Evolutionary conservation across 2,329 filamentous ascomycete species (phyloP), one percentile per base, ranked within the genome.

Genomic region (Epichloe elymi): DNA sequence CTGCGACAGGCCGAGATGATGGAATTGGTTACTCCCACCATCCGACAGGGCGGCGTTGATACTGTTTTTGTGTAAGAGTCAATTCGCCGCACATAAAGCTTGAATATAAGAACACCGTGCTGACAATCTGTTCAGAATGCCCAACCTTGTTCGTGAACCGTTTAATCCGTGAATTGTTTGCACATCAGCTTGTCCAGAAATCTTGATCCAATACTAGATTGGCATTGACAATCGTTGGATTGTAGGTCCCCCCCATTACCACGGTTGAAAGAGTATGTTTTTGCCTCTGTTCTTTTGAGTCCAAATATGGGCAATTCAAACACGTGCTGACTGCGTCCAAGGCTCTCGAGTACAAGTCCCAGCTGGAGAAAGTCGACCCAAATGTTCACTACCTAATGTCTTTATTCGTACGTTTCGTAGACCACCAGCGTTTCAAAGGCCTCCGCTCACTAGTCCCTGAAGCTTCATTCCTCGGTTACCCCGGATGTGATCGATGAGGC

Each of bases 311-410:
- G 50, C 52, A 20, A 53, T 57, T 11, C 51, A 51, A 1, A 37
- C 39, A 38, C 53, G 4, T 7, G 4, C 6, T 39, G 5, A 42
- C 14, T 45, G n/a, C 19, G 6, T 23, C 4, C 71, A 79, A 79
- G 64, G 85, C 82, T 8, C 69, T 88, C 23, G 79, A 79, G 41
- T 89, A 89, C 67, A 76, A 82, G 64, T 64, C 71, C 26, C 73
- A 75, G 44, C 71, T 89, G 15, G 70, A 76, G 57, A 72, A 75
- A 42, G 69, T 85, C 54, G 78, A 82, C 48, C 74, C 79, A 2
- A 72, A 74, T 48, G 79, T 88, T 53, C 76, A 76, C 53, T 88
- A 80, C 60, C 75, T 89, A 53, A 88, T 89, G 84, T 84, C 85
- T 12, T 50, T 55, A 4, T 53, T 53, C 12, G 51, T 50, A 48